Base-by-base conservation (phyloP, 2,329 filamentous ascomycete genomes). In the Thelonectria olida region DNA sequence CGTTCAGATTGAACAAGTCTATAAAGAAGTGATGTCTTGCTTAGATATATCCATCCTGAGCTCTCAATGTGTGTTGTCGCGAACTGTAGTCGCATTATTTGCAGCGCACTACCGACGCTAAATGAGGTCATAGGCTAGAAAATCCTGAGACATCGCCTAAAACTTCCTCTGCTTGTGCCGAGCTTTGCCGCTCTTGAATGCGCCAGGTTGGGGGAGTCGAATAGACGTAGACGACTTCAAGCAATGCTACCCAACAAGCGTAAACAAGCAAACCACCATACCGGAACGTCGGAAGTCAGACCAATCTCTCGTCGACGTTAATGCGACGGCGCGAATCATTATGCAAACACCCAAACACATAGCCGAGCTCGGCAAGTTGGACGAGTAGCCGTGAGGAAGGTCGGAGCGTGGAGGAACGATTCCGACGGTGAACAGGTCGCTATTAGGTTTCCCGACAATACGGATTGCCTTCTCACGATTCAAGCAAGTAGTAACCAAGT, bases 341-440 rank as follows among this genome's bases (percentile, higher is more conserved):
- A n/a, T n/a, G n/a, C n/a, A n/a, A n/a, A n/a, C n/a, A n/a, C n/a
- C n/a, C n/a, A 34, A 34, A 34, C 58, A 64, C 13, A 7, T 58
- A 50, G 39, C 36, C 54, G 20, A 63, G 53, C 50, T 60, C 53
- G 51, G 54, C 36, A 58, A 49, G 20, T 28, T 45, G 42, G 45
- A 31, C 23, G 17, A 55, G 31, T 55, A 39, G 31, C 53, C 42
- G 44, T 48, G 17, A 39, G 19, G 23, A 41, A 28, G 38, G 15
- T 45, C 67, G 66, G 67, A 13, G 50, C 68, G 67, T 38, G 61
- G 61, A 59, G 54, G 60, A 62, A 67, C 49, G 50, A 63, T 63
- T 38, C 58, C 61, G 61, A 59, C 60, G n/a, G 45, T 45, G 19
- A 42, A 42, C 7, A 42, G 39, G 6, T 22, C n/a, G 10, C 15